These are phyloP conservation scores for Macroventuria anomochaeta DNA, from an alignment of 2,329 filamentous ascomycete species.

Conservation along the genomic window DNA sequence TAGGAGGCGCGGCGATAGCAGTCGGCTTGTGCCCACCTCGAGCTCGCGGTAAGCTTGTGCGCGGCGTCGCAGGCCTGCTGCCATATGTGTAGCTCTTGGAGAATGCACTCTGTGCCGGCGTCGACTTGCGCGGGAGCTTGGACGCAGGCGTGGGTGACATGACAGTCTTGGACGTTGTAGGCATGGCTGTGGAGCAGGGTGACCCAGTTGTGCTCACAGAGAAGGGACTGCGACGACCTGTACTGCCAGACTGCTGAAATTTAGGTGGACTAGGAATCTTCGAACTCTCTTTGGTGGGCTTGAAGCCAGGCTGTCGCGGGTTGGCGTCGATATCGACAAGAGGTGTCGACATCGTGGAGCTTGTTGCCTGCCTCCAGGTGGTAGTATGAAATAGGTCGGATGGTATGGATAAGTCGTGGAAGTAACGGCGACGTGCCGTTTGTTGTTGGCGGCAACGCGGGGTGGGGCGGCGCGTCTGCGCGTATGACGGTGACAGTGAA, in stretches of 20 bases:
- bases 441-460: conserved; percentile 5
- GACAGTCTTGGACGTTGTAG: not conserved
- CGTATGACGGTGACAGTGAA: conserved; percentile 19
- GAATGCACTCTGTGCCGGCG: conserved; percentile 12
- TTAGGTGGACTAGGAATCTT: conserved; percentile 20
- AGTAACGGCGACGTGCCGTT: not conserved
- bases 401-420: not conserved
- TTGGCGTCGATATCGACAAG: conserved; percentile 19
- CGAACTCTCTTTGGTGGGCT: conserved; percentile 6
- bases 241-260: not conserved
- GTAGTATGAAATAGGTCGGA: not conserved
- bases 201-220: conserved; percentile 22
- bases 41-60: conserved; percentile 4
- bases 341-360: conserved; percentile 19
- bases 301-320: conserved; percentile 12
- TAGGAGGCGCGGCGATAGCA: not conserved
- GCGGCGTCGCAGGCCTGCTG: not conserved
- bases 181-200: conserved; percentile 11
- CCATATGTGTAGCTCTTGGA: conserved; percentile 1
- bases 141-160: conserved; percentile 24
- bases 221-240: conserved; percentile 14
- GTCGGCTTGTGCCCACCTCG: not conserved
- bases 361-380: not conserved
- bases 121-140: conserved; percentile 39
- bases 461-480: conserved; percentile 2